phyloP scores from a whole-genome alignment of 2,329 filamentous ascomycete genomes.

The Thielaviopsis cerberus region DNA sequence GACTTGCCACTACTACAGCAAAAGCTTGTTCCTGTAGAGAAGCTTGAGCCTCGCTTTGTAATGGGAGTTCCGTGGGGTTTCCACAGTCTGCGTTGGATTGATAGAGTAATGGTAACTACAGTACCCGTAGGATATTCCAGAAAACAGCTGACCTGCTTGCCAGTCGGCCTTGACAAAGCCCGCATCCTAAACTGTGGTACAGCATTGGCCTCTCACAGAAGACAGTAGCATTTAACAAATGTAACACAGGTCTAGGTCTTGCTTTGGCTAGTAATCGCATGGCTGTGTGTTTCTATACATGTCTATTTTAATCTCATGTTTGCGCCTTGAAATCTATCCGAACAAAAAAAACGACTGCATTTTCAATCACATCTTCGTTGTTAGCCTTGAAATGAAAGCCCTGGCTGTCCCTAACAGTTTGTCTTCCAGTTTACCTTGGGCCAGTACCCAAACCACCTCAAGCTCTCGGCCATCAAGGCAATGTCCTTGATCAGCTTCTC shows the following conservation, averaged over 20 bases:
- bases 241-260: too few relatives aligned
- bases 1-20: neutral
- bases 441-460: constrained; percentile 56
- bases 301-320: neutral
- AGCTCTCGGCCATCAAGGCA: constrained; percentile 36
- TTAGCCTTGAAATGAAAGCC: neutral
- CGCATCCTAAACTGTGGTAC: neutral
- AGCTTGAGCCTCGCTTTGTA: neutral
- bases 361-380: neutral
- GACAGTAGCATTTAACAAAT: too few relatives aligned
- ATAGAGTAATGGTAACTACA: neutral
- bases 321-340: neutral
- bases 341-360: neutral
- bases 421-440: constrained; percentile 9
- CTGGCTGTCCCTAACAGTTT: neutral
- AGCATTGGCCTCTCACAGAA: neutral
- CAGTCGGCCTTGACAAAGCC: neutral
- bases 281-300: too few relatives aligned
- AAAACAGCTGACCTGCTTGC: neutral
- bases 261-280: too few relatives aligned
- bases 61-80: neutral
- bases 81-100: neutral
- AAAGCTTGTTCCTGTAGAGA: neutral
- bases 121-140: neutral
- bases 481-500: constrained; percentile 42